Evolutionary conservation across 1,284 basidiomycete species (phyloP), one percentile per base, ranked within the genome.

Genomic region (Porogramme epimiltina): DNA sequence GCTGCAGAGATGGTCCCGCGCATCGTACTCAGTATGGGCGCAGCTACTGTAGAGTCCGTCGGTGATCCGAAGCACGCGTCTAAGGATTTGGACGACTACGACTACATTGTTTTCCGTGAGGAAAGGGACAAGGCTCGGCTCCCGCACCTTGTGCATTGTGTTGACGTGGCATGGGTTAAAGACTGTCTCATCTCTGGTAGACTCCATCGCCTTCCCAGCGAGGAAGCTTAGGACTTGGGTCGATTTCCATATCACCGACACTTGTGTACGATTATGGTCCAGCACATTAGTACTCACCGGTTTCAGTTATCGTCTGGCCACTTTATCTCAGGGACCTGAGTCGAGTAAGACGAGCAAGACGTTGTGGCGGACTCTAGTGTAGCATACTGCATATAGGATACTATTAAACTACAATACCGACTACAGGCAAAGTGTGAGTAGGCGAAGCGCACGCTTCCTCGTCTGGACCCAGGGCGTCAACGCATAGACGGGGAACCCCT

Each of bases 11-110:
- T 66, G 24, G 71, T 81, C 37, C 77, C 77, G 0, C 73, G 75
- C 47, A 86, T 93, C 47, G 78, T 91, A 34, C 69, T 91, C 40
- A 82, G 82, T 44, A 89, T 93, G 81, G 87, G 89, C 5, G 89
- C 91, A 0, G 68, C 75, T 13, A 73, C 72, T 20, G 89, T 93
- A 28, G 84, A 88, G 62, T 81, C 80, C 3, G 68, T 79, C 62
- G 48, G 65, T 42, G 63, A 76, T 47, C 51, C 70, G 59, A 69
- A 77, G 40, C 62, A 70, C 43, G 67, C 74, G 41, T 63, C 70
- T 25, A 46, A 55, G 42, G 42, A 66, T 37, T 62, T 79, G 41
- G 16, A 61, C n/a, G 49, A 61, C 1, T 85, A 77, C 66, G 82
- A 92, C 66, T 86, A 84, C 58, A 70, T 93, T 38, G 72, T 94